Evolutionary conservation across 2,329 filamentous ascomycete genomes (phyloP), one percentile per base, ranked within the genome.

Genomic region (Tolypocladium tropicale): DNA sequence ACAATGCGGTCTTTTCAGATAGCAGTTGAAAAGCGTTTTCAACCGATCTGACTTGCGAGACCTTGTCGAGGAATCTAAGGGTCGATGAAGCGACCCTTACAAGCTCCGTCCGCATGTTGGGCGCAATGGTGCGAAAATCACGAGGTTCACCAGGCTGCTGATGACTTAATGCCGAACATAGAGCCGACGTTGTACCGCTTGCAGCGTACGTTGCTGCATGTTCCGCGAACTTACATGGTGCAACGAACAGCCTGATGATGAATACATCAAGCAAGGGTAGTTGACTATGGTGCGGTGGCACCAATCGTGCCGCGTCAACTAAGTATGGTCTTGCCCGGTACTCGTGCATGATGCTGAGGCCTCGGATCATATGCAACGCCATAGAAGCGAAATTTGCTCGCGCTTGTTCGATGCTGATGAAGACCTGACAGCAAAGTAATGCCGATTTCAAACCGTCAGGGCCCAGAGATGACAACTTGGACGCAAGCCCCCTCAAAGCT

Each of bases 391-490:
- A 74, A 55, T 76, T 74, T 6, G 64, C 62, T 33, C 66, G 66
- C 54, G 72, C 68, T 64, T 77, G 73, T 60, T 77, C 74, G 56
- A 77, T 76, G 60, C 75, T 76, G 60, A 77, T 76, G 59, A 77
- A 71, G 43, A 76, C 62, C 59, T 76, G 73, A 61, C 75, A 78
- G 65, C 75, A 78, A 56, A 76, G 65, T 36, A 77, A 63, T 54
- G 73, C 70, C 28, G 72, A 73, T 56, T 65, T 72, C 34, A 75
- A 59, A 6, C 57, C 56, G 10, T 63, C 60, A 11, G 65, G 61
- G 57, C 62, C 57, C 4, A 66, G 67, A 56, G 62, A 68, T 21
- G 70, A 70, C 50, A 77, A 55, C 11, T 68, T 70, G 21, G 68
- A 72, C 2, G 71, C 72, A 5, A 77, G 68, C 43, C 70, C 69